Evolutionary conservation across 352 stramenopile genomes (phyloP).

Genomic region (Pythium brassicae): DNA sequence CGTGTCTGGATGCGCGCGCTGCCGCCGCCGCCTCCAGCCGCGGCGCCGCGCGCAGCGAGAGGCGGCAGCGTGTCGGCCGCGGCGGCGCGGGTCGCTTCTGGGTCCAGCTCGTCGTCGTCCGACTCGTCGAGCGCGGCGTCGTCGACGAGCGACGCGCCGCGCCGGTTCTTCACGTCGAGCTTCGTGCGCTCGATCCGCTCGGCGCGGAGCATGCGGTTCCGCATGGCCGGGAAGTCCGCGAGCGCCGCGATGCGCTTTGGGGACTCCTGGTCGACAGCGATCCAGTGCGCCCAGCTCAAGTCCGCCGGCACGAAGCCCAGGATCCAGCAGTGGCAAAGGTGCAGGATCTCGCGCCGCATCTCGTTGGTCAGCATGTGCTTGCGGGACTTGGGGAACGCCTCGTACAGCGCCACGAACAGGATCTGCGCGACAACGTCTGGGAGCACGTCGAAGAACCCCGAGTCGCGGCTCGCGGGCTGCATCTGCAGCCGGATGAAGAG

Average conservation of each 20-base stretch:
- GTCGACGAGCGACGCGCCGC: slow-evolving; percentile 19
- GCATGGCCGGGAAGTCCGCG: slow-evolving; percentile 59
- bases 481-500: slow-evolving; percentile 65
- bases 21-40: not conserved
- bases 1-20: slow-evolving; percentile 28
- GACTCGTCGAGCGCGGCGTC: not conserved
- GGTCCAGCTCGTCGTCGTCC: slow-evolving; percentile 7
- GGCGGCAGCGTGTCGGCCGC: slow-evolving; percentile 8
- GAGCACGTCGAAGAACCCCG: slow-evolving; percentile 48
- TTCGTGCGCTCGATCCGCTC: slow-evolving; percentile 62
- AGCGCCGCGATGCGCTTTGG: slow-evolving; percentile 54
- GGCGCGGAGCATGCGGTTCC: slow-evolving; percentile 57
- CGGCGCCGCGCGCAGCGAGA: not conserved
- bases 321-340: slow-evolving; percentile 60
- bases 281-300: slow-evolving; percentile 46
- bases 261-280: slow-evolving; percentile 49
- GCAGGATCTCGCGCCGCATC: slow-evolving; percentile 35
- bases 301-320: slow-evolving; percentile 51
- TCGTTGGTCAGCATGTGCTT: slow-evolving; percentile 34
- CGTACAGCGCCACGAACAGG: slow-evolving; percentile 59
- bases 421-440: slow-evolving; percentile 60
- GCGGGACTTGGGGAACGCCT: slow-evolving; percentile 65
- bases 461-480: slow-evolving; percentile 37
- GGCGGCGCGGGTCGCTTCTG: not conserved
- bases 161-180: slow-evolving; percentile 45